Evolutionary conservation across 1,284 basidiomycete species (phyloP).

Genomic region (Pholiota adiposa): DNA sequence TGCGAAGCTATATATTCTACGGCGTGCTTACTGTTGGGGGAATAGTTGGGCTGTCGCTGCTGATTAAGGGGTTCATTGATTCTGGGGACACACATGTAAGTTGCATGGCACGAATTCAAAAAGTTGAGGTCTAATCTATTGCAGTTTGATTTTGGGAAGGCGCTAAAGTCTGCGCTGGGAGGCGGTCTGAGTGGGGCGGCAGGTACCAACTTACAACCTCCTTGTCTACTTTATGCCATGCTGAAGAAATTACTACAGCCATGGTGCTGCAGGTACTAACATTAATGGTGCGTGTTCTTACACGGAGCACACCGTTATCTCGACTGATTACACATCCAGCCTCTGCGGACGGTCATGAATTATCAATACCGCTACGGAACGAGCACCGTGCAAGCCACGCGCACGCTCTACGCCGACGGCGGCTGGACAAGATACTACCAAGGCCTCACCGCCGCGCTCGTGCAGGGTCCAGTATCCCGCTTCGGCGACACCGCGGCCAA

Average conservation of each 20-base stretch:
- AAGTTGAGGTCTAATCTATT: not conserved
- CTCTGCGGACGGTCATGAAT: constrained; percentile 89
- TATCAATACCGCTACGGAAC: constrained; percentile 88
- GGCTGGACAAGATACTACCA: constrained; percentile 83
- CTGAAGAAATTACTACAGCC: constrained; percentile 42
- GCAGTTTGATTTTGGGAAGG: constrained; percentile 78
- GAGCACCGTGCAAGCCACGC: constrained; percentile 62
- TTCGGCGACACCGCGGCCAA: constrained; percentile 93
- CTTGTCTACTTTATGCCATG: not conserved
- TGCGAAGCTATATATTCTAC: constrained; percentile 30
- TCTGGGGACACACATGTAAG: constrained; percentile 68
- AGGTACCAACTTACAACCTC: constrained; percentile 45
- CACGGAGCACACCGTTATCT: not conserved
- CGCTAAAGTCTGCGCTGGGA: constrained; percentile 80
- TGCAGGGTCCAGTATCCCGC: constrained; percentile 78
- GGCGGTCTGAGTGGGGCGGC: constrained; percentile 87
- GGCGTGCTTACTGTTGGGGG: constrained; percentile 37
- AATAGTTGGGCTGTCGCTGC: constrained; percentile 46
- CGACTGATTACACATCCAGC: constrained; percentile 37
- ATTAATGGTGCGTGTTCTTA: constrained; percentile 63
- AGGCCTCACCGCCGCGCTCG: constrained; percentile 78
- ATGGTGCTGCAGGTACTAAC: constrained; percentile 90
- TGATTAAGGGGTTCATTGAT: constrained; percentile 73
- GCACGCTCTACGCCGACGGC: constrained; percentile 77
- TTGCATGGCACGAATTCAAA: constrained; percentile 4